Conservation (phyloP, 2,329 filamentous ascomycete species). For the Rugonectria rugulosa region DNA sequence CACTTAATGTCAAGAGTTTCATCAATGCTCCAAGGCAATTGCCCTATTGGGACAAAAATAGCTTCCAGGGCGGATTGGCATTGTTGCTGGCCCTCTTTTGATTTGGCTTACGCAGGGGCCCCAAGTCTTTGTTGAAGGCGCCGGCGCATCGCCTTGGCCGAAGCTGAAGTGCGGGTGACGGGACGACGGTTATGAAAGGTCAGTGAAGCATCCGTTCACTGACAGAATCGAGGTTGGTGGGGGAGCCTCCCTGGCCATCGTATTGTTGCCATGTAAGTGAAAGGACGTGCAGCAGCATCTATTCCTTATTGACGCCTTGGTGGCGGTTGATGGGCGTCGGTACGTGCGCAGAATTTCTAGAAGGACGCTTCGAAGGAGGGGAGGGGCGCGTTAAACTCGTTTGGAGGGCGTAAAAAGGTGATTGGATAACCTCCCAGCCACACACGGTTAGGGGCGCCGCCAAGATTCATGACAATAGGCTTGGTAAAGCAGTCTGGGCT, state of each 20-base stretch:
- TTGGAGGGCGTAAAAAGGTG: conserved; percentile 4
- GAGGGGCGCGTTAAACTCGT: conserved; percentile 5
- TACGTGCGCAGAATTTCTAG: conserved; percentile 31
- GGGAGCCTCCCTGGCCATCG: neutral
- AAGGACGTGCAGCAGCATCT: conserved; percentile 16
- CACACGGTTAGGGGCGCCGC: conserved; percentile 10
- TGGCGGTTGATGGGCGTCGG: conserved; percentile 11
- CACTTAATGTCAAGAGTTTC: conserved; percentile 36
- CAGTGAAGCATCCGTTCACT: conserved; percentile 4
- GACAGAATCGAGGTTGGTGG: neutral
- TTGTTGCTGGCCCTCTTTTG: conserved; percentile 23
- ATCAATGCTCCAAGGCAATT: conserved; percentile 30
- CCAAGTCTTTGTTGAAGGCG: conserved; percentile 22
- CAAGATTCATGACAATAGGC: conserved; percentile 21
- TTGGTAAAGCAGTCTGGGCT: conserved; percentile 4
- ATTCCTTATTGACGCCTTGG: conserved; percentile 19
- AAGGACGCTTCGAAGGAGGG: conserved; percentile 16
- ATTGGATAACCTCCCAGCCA: conserved; percentile 25
- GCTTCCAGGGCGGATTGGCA: conserved; percentile 24
- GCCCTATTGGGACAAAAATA: conserved; percentile 30
- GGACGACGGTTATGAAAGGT: conserved; percentile 28
- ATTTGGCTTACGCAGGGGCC: conserved; percentile 29
- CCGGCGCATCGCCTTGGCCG: conserved; percentile 36
- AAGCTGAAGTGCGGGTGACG: conserved; percentile 30
- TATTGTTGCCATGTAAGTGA: conserved; percentile 12